Evolutionary conservation across 73 alveolate species (phyloP), one percentile per base, ranked within the genome.

Genomic region (Stentor roeselii): DNA sequence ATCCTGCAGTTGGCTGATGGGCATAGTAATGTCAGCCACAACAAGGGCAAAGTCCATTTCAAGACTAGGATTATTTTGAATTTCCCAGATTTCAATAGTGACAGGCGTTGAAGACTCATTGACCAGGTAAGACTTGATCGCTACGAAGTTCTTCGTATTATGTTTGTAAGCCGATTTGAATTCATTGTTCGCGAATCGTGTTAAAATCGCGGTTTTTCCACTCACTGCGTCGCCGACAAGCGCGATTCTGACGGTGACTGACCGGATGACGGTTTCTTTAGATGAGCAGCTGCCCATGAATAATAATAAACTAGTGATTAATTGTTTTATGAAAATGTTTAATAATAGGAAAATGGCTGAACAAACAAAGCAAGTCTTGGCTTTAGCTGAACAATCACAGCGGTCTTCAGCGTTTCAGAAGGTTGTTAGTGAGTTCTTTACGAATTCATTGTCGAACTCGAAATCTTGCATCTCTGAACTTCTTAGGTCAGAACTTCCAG

Each of bases 11-110:
- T 67, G 42, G 34, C 37, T 67, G 11, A 67, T 67, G 34, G 80
- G 80, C 41, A 67, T 21, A n/a, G n/a, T 67, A 14, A 40, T 27
- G 34, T 67, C 80, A 0, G 37, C 37, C 21, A 67, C 41, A 67
- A 67, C 34, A 0, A 67, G 15, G 21, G 80, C 80, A 21, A 67
- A 15, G 34, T 67, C 80, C 34, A 67, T 67, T 32, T 36, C 2
- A 1, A 21, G 50, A 32, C 37, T 67, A 32, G 34, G 37, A 30
- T 67, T 40, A 0, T 36, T 27, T 21, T 67, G 80, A 27, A 67
- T n/a, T 67, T 67, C 80, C 37, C 80, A 67, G 21, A 67, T 34
- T 67, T 67, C 80, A 34, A 67, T 2, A 21, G 80, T 67, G 0
- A 67, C 80, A 34, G 80, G 80, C 15, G 34, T 34, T 30, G 41